Base-by-base conservation (phyloP, 768 basidiomycete species). In the Lentinus brumalis region DNA sequence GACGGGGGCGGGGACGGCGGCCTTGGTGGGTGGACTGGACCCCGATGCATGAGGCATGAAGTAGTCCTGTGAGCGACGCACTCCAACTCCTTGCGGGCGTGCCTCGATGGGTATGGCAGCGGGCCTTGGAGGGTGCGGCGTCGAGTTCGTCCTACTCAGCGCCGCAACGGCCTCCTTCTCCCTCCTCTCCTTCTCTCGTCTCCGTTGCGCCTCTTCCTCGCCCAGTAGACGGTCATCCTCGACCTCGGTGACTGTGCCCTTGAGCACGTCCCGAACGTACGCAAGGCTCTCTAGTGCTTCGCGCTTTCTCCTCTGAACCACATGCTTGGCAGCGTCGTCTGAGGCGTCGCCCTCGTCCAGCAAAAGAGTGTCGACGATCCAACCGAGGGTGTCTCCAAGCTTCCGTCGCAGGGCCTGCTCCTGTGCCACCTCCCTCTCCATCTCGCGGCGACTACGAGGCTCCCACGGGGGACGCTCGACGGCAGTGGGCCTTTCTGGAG, bases 261-360 rank as follows among this genome's bases (percentile, higher is more conserved):
- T 79, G 42, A 94, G 75, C 15, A 92, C 79, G 64, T 93, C 92
- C 63, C 89, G 80, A 58, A 92, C 86, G 73, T 93, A 91, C 11
- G 88, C 79, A 41, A 94, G 76, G 11, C 87, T 86, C 67, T 92
- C 89, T 51, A 94, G 70, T 0, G 92, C 89, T 70, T 92, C 89
- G 21, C 74, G 75, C 59, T 76, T 80, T 62, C 71, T 71, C 40
- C 76, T 75, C 66, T 78, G 81, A 60, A 82, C 78, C 44, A 71
- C 76, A 57, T 75, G 73, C 63, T 75, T 76, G 29, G 73, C 68
- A 45, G 81, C 79, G 56, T 75, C 67, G 12, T 76, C 76, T 35
- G 76, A 75, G 45, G 74, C 71, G 62, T 82, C 81, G n/a, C 62
- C 70, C 52, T 72, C 75, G 62, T 87, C 86, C 63, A 83, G 84